Conservation (phyloP, 805 yeast species). For the Naumovozyma dairenensis region DNA sequence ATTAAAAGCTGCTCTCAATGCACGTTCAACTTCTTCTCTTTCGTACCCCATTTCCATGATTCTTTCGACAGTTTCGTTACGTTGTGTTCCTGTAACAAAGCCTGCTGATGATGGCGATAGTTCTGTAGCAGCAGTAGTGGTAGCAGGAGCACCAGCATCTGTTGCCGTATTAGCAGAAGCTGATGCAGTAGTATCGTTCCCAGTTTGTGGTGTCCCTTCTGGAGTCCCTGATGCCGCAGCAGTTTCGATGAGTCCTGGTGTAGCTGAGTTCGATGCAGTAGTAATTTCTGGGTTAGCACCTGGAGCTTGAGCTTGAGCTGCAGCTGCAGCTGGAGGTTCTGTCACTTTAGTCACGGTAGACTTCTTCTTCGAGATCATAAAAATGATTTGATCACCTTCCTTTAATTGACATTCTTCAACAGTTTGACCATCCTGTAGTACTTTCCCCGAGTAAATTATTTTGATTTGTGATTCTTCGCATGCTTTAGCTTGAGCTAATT, state of each 20-base stretch:
- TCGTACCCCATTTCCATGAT: slow-evolving; percentile 96
- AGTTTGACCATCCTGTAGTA: slow-evolving; percentile 73
- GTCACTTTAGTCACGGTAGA: slow-evolving; percentile 21
- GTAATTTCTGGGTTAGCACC: no score
- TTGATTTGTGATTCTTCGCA: slow-evolving; percentile 70
- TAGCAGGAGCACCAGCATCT: slow-evolving; percentile 16
- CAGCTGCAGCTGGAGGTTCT: slow-evolving; percentile 16
- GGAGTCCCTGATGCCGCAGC: slow-evolving; percentile 43
- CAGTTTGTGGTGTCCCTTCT: slow-evolving; percentile 64
- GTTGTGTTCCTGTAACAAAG: slow-evolving; percentile 66
- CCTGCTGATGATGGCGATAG: slow-evolving; percentile 30
- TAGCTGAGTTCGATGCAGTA: slow-evolving; percentile 17
- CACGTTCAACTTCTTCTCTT: slow-evolving; percentile 76
- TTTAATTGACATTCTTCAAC: slow-evolving; percentile 66
- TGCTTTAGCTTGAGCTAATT: slow-evolving; percentile 56
- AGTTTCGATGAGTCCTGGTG: slow-evolving; percentile 10
- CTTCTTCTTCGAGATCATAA: slow-evolving; percentile 67
- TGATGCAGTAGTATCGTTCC: slow-evolving; percentile 42
- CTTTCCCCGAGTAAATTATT: slow-evolving; percentile 87
- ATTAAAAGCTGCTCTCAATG: slow-evolving; percentile 89
- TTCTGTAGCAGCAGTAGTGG: slow-evolving; percentile 15
- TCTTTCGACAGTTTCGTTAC: slow-evolving; percentile 68
- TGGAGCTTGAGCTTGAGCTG: slow-evolving; percentile 16
- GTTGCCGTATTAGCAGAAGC: slow-evolving; percentile 10
- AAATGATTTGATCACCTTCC: slow-evolving; percentile 78